phyloP scores from a whole-genome alignment of 495 filamentous ascomycete species.

The Xylaria grammica region DNA sequence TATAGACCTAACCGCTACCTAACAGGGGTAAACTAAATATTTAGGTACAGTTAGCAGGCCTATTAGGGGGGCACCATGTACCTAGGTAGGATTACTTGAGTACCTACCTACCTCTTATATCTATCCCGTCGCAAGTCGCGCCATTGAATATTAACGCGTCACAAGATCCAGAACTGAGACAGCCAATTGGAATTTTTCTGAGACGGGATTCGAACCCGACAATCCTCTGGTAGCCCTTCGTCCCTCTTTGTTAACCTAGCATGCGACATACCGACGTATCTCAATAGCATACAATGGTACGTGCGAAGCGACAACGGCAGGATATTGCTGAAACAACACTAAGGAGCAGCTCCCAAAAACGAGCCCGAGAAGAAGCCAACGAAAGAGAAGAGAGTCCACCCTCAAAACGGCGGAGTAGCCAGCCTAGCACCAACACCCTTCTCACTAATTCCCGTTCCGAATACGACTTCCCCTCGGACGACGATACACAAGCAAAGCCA shows the following conservation, averaged over 20 bases:
- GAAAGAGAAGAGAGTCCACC: conserved; percentile 20
- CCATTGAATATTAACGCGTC: conserved; percentile 11
- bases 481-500: conserved; percentile 18
- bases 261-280: neutral
- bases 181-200: too few species aligned
- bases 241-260: neutral
- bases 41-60: too few species aligned
- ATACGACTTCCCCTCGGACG: conserved; percentile 39
- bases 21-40: too few species aligned
- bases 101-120: neutral
- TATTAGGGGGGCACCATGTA: too few species aligned
- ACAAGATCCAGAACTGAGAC: neutral
- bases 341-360: conserved; percentile 33
- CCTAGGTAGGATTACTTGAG: neutral
- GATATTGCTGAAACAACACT: conserved; percentile 23
- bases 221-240: neutral
- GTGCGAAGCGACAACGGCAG: conserved; percentile 32
- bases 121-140: too few species aligned
- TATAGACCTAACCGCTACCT: too few species aligned
- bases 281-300: conserved; percentile 33
- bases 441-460: conserved; percentile 22
- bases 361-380: conserved; percentile 24
- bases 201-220: neutral
- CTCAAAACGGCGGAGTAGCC: conserved; percentile 21
- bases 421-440: neutral